Evolutionary conservation across 1,139 yeast genomes (phyloP), one percentile per base, ranked within the genome.

Genomic region (Yamadazyma mexicana): DNA sequence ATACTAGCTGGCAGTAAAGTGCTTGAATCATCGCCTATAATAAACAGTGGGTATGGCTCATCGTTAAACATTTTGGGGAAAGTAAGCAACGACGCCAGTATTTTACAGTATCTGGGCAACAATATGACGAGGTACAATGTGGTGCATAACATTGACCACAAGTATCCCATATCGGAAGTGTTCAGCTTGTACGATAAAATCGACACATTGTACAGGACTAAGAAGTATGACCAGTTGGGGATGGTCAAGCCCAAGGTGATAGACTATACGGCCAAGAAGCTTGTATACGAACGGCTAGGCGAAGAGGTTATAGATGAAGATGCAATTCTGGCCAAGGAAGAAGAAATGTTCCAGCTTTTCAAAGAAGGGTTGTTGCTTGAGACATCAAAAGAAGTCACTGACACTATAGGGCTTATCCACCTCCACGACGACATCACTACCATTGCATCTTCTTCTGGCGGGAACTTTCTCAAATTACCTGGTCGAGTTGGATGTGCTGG

Each of bases 41-140:
- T 83, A 11, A 80, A 80, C 50, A 75, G 83, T 3, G 87, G 85
- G 0, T 58, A 51, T 37, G 85, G 85, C 1, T 73, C 83, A 1
- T 74, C 78, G 14, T 56, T 79, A 39, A 74, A 75, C 44, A 42
- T 59, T 9, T 43, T 53, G 2, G 83, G 83, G 0, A 42, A 56
- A 3, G 79, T 78, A 0, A 78, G 73, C 43, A 76, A 82, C 47
- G 87, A 80, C 53, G 75, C 79, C 1, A 59, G 73, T 43, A 58
- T 63, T 29, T 50, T 69, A 7, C 40, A 41, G 17, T 31, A 31
- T 17, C 24, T 40, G n/a, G 18, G 32, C 2, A 37, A 38, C 16
- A 35, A 35, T 7, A 14, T 47, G 2, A 18, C 35, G 4, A 35
- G 45, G 24, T 46, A 44, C 17, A 61, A 68, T 1, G 45, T 62